Base-by-base conservation (phyloP, 2,329 filamentous ascomycete genomes). In the Teratosphaeria pseudoeucalypti region DNA sequence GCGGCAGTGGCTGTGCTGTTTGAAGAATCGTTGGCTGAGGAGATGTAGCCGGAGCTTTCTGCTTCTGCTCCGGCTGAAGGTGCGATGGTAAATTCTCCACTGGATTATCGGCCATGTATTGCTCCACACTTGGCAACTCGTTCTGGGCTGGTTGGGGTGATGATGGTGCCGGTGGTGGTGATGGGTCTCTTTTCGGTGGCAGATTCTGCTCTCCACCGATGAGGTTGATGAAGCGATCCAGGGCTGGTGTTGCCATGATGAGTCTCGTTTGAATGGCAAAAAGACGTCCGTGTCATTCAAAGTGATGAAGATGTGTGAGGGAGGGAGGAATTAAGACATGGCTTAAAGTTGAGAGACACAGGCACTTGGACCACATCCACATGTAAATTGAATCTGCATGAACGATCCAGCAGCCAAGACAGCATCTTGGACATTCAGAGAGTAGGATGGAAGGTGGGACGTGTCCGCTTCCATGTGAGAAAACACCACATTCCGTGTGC, bases 191-290 rank as follows among this genome's bases (percentile, higher is more conserved):
- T 6, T 27, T 60, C 32, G 61, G 61, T 10, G 65, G 65, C 47
- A 66, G 54, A 19, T 63, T 62, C 26, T 61, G 55, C 47, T 61
- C 59, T 23, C 64, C 62, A 34, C 62, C 62, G 27, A 66, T 61
- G 27, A 62, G 53, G 26, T n/a, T 55, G 19, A 58, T 32, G 34
- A 62, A 61, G 23, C 59, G 56, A 10, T 62, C 56, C 10, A 59
- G 37, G 7, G 52, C 32, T 32, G 49, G 55, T 43, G 16, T 74
- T 57, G 52, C 16, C 52, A 54, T 54, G 52, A 29, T 54, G 43
- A 9, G 43, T 23, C 9, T 23, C 43, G n/a, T 4, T 16, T 39
- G 14, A 12, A 11, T 39, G 11, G 11, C 34, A 16, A 39, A 4
- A 19, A 49, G n/a, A 16, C 6, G 43, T 49, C 16, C 26, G 16